Base-by-base conservation (phyloP, 1,284 basidiomycete genomes). In the Ganoderma lingzhi region DNA sequence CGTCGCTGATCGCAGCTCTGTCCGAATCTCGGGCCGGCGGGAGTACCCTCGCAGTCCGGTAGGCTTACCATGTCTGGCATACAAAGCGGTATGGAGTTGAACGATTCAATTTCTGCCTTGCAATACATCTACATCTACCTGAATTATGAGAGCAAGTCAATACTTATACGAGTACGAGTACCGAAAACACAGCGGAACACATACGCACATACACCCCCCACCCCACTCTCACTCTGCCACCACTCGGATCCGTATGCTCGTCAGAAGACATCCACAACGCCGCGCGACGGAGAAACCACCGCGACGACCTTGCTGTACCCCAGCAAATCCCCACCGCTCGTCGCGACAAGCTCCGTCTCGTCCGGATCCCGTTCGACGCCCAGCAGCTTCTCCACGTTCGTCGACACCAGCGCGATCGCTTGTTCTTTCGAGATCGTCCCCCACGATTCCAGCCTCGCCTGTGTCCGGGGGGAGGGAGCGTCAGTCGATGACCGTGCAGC, bases 271-370 rank as follows among this genome's bases (percentile, higher is more conserved):
- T 77, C 73, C 15, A 78, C 77, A 2, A 70, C 68, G 1, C 74
- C 70, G 28, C 81, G 79, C 8, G 73, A 74, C 30, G 76, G 72
- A 5, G 83, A 85, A 10, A 76, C 76, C 6, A 90, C 78, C 17
- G 85, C 89, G 1, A 86, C 81, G 15, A 88, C 87, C 78, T 86
- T 87, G 28, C 85, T 82, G 67, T 85, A 80, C 42, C 84, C 84
- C 66, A 90, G 79, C 23, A 88, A 71, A 45, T 84, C 83, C 17
- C 88, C 86, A 15, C 84, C 85, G 61, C 84, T 82, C 66, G 86
- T 91, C 1, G 87, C 90, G 12, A 93, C 91, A 68, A 91, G 83
- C 19, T 66, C 68, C 17, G 14, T 61, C 44, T 63, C 64, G 23
- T 30, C 51, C 8, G 62, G 60, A 23, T 65, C 45, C 30, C 44